Base-by-base conservation (phyloP, 2,329 filamentous ascomycete species). In the Pleurostoma richardsiae region DNA sequence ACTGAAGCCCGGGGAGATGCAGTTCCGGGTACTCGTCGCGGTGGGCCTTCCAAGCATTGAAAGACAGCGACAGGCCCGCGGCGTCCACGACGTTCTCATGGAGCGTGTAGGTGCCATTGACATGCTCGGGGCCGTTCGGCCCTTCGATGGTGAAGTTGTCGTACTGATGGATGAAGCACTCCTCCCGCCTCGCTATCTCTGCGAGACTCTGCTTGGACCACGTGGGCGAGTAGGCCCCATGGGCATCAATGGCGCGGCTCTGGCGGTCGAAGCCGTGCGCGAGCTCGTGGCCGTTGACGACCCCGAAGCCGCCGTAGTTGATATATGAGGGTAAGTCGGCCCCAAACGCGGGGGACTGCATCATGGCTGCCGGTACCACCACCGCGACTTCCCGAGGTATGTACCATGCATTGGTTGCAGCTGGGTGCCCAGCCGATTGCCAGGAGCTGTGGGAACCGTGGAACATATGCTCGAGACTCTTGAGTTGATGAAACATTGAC, bases 41-140 rank as follows among this genome's bases (percentile, higher is more conserved):
- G 8, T 74, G 73, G 52, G 75, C 77, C 59, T 82, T 77, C 84
- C 85, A 89, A 0, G 83, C 83, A 28, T 74, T 69, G 58, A 79
- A 88, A 1, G 82, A 72, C 0, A 82, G 79, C 6, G 75, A 72
- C 0, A 88, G 59, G 10, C 85, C 85, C 11, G 83, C 84, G 1
- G 84, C 80, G 60, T 88, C 85, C 2, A 84, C 83, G 56, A 88
- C 83, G 57, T 88, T 88, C 65, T 88, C 85, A 26, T 79, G 80
- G 2, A 87, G 66, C 0, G 84, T 88, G 10, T 81, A 67, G 28
- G 68, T 68, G 7, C 84, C 85, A 49, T 85, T 82, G 46, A 87
- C 76, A 50, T 82, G 76, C 0, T 85, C 66, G 4, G 73, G 74
- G 2, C 71, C 77, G 36, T 83, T 72, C 8, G 78, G 70, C 0